phyloP scores from a whole-genome alignment of 2,329 filamentous ascomycete species.

The Phialophora macrospora region DNA sequence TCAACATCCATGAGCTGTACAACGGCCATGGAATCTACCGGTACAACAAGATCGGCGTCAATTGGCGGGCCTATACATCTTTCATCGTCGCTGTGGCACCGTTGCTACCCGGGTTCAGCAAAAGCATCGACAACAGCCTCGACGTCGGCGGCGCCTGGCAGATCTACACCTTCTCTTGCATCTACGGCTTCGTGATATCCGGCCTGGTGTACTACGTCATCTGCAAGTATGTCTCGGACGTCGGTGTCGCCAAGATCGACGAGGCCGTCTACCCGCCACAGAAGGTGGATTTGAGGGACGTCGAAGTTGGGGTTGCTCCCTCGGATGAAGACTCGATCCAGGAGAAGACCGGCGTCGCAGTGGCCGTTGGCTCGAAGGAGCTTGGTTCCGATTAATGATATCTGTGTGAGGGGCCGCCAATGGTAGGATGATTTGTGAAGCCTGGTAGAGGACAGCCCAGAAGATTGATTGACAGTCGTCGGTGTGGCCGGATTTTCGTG shows the following conservation, averaged over 20 bases:
- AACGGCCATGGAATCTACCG: constrained; percentile 46
- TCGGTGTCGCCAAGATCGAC: constrained; percentile 44
- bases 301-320: constrained; percentile 25
- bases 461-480: not conserved
- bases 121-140: constrained; percentile 46
- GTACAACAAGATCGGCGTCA: constrained; percentile 47
- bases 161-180: constrained; percentile 51
- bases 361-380: constrained; percentile 26
- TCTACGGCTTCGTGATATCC: constrained; percentile 49
- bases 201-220: constrained; percentile 48
- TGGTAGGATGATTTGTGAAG: not conserved
- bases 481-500: not conserved
- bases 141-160: constrained; percentile 49
- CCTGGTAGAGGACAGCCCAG: not conserved
- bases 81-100: constrained; percentile 45
- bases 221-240: constrained; percentile 48
- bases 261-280: constrained; percentile 47
- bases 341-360: constrained; percentile 29
- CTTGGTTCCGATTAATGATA: constrained; percentile 5
- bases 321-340: constrained; percentile 26
- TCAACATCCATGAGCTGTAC: constrained; percentile 53
- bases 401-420: not conserved
- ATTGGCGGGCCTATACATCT: constrained; percentile 44
- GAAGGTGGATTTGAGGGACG: constrained; percentile 31
- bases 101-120: constrained; percentile 44